Evolutionary conservation across 2,329 filamentous ascomycete genomes (phyloP), one percentile per base, ranked within the genome.

Genomic region (Exophiala oligosperma): DNA sequence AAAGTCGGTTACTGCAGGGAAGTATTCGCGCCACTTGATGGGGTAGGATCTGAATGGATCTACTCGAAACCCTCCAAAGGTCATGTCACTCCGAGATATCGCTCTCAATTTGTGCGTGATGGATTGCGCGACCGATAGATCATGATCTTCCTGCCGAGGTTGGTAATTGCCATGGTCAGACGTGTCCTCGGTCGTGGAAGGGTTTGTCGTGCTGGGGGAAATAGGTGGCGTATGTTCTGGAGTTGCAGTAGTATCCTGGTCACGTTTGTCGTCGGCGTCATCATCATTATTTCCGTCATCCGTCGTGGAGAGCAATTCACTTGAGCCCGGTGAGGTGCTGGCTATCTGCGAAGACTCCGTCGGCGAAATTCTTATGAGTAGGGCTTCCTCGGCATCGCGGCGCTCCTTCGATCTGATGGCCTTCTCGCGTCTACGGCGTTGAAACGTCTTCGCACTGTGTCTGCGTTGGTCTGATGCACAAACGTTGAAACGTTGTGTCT

Each of bases 31-130:
- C 17, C 23, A 43, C 14, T 17, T 26, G 29, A 61, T 61, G 17
- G 58, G 58, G 32, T 61, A 61, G 26, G 26, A 46, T 11, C 32
- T 32, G 32, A 61, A 61, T 29, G 58, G 58, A 35, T 61, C 58
- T 44, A 29, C 51, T 43, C 58, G 26, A 8, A 49, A 29, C 11
- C 58, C 58, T 17, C 58, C 54, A 48, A 61, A 55, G 21, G 57
- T 38, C 50, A 47, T 61, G 50, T 61, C 58, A 14, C 37, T 35
- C 37, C 32, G 47, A 40, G 29, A 21, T 28, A 49, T 48, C 23
- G 55, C 49, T 21, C 28, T n/a, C 48, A 50, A n/a, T 7, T 48
- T 48, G 17, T 23, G 17, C 24, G 46, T 24, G 6, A 48, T 29
- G 2, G 46, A 4, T 8, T 11, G 17, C 24, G 46, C 23, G 7